Conservation (phyloP, 495 filamentous ascomycete species). For the Astrothelium subdiscretum region DNA sequence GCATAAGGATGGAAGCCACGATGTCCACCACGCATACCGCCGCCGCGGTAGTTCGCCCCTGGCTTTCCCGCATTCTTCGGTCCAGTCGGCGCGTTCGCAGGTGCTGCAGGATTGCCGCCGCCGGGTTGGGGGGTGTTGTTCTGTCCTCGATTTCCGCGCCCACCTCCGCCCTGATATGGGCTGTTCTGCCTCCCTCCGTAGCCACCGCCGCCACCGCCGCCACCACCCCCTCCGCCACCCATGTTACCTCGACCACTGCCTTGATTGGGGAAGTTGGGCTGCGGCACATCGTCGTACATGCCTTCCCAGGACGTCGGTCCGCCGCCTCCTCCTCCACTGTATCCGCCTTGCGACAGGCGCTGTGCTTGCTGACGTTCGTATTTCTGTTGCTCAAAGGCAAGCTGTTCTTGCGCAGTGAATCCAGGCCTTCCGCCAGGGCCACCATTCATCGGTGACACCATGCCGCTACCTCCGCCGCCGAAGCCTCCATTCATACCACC, state of each 20-base stretch:
- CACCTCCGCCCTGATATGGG: conserved; percentile 15
- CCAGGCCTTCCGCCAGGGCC: conserved; percentile 21
- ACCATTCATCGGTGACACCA: conserved; percentile 9
- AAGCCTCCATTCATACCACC: conserved; percentile 11
- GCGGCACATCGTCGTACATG: conserved; percentile 98
- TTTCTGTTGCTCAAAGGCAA: conserved; percentile 79
- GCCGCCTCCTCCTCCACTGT: conserved; percentile 22
- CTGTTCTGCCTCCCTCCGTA: conserved; percentile 4
- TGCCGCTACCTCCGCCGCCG: conserved; percentile 9
- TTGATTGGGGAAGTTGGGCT: conserved; percentile 48
- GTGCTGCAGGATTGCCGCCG: conserved; percentile 52
- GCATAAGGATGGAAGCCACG: conserved; percentile 75
- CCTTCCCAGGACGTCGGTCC: conserved; percentile 86
- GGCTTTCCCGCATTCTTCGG: conserved; percentile 93
- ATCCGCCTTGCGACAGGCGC: conserved; percentile 24
- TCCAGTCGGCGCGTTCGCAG: conserved; percentile 88
- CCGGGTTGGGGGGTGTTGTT: conserved; percentile 21
- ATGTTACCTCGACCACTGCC: conserved; percentile 38
- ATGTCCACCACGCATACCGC: conserved; percentile 60
- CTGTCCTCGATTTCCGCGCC: conserved; percentile 29
- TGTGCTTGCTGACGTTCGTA: conserved; percentile 63
- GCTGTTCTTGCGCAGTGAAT: conserved; percentile 60
- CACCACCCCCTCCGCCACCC: too few species aligned
- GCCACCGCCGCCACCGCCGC: conserved; percentile 12
- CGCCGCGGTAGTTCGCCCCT: conserved; percentile 88